phyloP scores from a whole-genome alignment of 192 early-diverging fungal genomes.

The Coemansia sp. region DNA sequence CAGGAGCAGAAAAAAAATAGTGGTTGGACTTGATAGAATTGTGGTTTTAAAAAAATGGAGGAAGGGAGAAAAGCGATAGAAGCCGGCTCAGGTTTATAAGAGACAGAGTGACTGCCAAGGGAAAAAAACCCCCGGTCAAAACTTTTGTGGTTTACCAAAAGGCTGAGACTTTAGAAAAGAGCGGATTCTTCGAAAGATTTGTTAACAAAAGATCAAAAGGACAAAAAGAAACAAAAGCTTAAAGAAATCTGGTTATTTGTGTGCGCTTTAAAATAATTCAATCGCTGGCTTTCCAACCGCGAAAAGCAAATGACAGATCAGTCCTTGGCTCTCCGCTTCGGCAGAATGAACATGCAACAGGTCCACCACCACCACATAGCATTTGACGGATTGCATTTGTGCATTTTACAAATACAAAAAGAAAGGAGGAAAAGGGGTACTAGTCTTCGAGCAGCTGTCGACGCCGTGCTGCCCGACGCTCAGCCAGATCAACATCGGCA shows the following conservation, averaged over 20 bases:
- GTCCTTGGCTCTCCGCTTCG: background rate
- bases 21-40: background rate
- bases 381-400: background rate
- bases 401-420: slow-evolving; percentile 1
- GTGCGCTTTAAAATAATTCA: no score
- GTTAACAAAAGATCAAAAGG: background rate
- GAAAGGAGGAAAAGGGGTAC: background rate
- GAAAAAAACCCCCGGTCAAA: background rate
- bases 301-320: no score
- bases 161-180: background rate
- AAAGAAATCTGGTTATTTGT: no score
- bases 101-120: background rate
- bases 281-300: no score
- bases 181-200: background rate
- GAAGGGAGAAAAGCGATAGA: background rate
- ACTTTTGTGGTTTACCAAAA: background rate
- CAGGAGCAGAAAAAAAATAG: background rate
- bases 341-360: background rate
- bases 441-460: slow-evolving; percentile 38
- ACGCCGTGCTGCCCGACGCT: slow-evolving; percentile 36
- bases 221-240: background rate
- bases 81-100: background rate
- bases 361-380: background rate
- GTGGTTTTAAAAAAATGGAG: background rate
- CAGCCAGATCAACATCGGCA: slow-evolving; percentile 12